phyloP scores from a whole-genome alignment of 148 eudicot genomes.

The Hydrangea macrophylla region DNA sequence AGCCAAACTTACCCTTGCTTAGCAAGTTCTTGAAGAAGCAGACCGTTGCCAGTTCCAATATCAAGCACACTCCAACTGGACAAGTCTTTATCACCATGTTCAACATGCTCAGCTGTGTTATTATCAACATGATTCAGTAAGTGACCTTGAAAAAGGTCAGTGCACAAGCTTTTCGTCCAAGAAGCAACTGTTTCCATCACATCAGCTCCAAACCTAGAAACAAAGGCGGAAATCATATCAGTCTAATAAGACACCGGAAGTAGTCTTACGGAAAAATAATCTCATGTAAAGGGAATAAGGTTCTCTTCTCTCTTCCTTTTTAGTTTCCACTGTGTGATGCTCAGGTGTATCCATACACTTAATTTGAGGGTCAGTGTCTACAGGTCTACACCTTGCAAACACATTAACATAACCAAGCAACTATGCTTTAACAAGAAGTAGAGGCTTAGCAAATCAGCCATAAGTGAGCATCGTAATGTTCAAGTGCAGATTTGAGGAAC shows the following conservation, averaged over 20 bases:
- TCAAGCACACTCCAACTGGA: slow-evolving; percentile 89
- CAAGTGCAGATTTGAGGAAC: too few species aligned
- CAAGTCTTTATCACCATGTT: slow-evolving; percentile 46
- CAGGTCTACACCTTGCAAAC: too few species aligned
- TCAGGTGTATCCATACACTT: too few species aligned
- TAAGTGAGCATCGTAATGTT: too few species aligned
- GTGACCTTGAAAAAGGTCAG: slow-evolving; percentile 48
- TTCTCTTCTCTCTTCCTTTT: neutral
- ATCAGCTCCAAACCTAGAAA: slow-evolving; percentile 92
- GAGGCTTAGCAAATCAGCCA: too few species aligned
- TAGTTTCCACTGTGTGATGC: too few species aligned
- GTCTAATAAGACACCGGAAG: neutral
- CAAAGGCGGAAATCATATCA: too few species aligned
- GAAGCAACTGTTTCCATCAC: slow-evolving; percentile 94
- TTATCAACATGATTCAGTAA: slow-evolving; percentile 46
- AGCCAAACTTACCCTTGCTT: slow-evolving; percentile 70
- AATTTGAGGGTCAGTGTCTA: too few species aligned
- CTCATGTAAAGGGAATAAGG: neutral
- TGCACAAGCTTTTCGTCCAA: slow-evolving; percentile 83
- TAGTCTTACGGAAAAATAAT: neutral
- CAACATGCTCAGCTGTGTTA: slow-evolving; percentile 37
- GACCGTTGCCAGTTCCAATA: slow-evolving; percentile 95
- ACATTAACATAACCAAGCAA: too few species aligned
- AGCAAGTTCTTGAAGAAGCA: slow-evolving; percentile 95
- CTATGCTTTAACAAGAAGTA: too few species aligned